Base-by-base conservation (phyloP, 2,329 filamentous ascomycete genomes). In the Ampelomyces quisqualis region DNA sequence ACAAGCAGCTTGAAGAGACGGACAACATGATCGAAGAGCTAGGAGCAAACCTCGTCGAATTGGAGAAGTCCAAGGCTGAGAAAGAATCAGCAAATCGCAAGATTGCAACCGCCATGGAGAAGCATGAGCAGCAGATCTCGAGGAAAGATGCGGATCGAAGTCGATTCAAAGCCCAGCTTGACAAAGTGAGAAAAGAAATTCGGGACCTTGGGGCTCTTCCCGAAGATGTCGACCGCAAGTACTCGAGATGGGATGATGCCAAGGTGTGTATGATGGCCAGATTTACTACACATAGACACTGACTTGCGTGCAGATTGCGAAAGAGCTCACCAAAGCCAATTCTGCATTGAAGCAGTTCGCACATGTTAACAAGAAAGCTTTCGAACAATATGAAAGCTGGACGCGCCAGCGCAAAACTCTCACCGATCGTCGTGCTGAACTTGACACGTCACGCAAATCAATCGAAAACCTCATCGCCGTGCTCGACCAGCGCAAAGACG, bases 361-460 rank as follows among this genome's bases (percentile, higher is more conserved):
- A 40, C 89, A 96, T 60, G 90, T 98, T 72, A 98, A 98, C 79
- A 98, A 97, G 74, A 97, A 98, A 73, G 93, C 93, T 0, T 95
- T 97, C 64, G 94, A 98, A 70, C 93, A 98, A 68, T 98, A 97
- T 74, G 94, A 91, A 73, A 95, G 85, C 72, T 98, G 97, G 67
- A 96, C 91, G 6, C 86, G 84, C 35, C 89, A 96, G 70, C 86
- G 94, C 42, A 90, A 95, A 48, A 85, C 86, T 15, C 77, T 98
- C 13, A 86, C 87, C 34, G 86, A 87, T 61, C 86, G 93, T 54
- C 82, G 91, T 34, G 81, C 85, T 57, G 93, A 97, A 66, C 81
- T 98, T 8, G 89, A 95, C 57, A 84, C 82, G 10, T 91, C 88
- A 2, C 89, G 95, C 55, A 78, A 77, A 23, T 91, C 88, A 1